phyloP scores from a whole-genome alignment of 257 asterid species.

The Salvia rosmarinus region DNA sequence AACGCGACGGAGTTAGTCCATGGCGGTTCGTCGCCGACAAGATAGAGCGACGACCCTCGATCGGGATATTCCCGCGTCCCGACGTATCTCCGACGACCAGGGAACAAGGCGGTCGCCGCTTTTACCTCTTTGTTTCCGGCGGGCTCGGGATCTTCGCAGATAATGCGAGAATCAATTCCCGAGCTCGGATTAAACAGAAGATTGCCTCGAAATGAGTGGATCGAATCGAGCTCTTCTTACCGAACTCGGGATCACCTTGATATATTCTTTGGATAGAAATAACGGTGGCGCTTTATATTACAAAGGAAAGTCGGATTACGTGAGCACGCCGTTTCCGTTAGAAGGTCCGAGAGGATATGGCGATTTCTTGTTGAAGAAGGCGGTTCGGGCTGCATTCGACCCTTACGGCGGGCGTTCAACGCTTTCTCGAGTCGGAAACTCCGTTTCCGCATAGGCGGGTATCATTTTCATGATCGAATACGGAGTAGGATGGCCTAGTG shows the following conservation, averaged over 20 bases:
- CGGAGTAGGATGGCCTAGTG: not conserved
- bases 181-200: conserved; percentile 35
- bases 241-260: too few species aligned
- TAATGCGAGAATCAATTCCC: conserved; percentile 35
- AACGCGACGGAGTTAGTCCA: not conserved
- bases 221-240: too few species aligned
- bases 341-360: conserved; percentile 46
- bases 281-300: not conserved
- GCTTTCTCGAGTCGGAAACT: conserved; percentile 36
- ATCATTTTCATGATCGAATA: conserved; percentile 43
- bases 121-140: conserved; percentile 29
- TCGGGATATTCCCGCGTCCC: too few species aligned
- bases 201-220: conserved; percentile 42
- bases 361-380: conserved; percentile 29
- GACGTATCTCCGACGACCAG: conserved; percentile 9
- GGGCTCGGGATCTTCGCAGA: not conserved
- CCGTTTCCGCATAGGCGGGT: conserved; percentile 49
- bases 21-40: not conserved
- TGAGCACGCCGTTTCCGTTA: conserved; percentile 37
- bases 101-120: conserved; percentile 22
- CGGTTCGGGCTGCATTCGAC: conserved; percentile 30
- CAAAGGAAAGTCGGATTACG: conserved; percentile 53
- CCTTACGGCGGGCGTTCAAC: conserved; percentile 46
- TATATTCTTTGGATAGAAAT: too few species aligned
- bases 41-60: too few species aligned